These are phyloP conservation scores for Royoungia palumana DNA, from an alignment of 768 basidiomycete species.

Conservation along the genomic window DNA sequence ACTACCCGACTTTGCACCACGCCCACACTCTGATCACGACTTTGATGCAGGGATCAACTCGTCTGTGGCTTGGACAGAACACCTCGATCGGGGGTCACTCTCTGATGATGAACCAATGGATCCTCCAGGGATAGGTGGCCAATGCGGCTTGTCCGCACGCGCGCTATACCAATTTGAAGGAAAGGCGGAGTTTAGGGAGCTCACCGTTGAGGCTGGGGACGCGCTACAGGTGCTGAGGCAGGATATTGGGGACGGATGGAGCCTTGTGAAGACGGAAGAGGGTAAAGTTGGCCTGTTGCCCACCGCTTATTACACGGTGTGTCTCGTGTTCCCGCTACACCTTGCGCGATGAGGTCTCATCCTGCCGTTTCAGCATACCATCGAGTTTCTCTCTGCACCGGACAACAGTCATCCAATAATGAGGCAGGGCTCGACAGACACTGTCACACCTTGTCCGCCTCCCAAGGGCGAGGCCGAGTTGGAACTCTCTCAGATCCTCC, in stretches of 20 bases:
- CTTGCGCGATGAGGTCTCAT: background rate
- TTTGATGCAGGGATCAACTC: conserved; percentile 80
- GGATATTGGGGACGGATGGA: conserved; percentile 77
- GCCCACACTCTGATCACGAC: conserved; percentile 31
- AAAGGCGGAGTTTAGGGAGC: conserved; percentile 70
- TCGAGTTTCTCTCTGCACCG: conserved; percentile 55
- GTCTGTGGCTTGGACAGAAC: conserved; percentile 73
- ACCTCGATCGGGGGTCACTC: conserved; percentile 43
- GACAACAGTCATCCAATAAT: conserved; percentile 22
- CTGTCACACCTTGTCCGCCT: conserved; percentile 50
- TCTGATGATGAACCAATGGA: conserved; percentile 52
- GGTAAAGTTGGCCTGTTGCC: conserved; percentile 70
- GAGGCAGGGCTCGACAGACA: conserved; percentile 39
- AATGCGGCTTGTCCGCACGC: conserved; percentile 51
- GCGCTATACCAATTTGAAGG: conserved; percentile 75
- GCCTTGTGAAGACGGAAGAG: conserved; percentile 56
- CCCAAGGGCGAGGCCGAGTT: conserved; percentile 22
- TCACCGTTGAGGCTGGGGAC: conserved; percentile 66
- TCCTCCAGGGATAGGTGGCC: conserved; percentile 31
- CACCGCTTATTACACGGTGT: conserved; percentile 67
- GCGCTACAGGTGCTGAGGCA: conserved; percentile 68
- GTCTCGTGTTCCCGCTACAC: conserved; percentile 15
- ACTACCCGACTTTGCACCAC: conserved; percentile 25
- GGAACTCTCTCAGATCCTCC: conserved; percentile 44
- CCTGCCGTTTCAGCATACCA: conserved; percentile 51